Conservation (phyloP, 2,329 filamentous ascomycete species). For the Talaromyces sp. region DNA sequence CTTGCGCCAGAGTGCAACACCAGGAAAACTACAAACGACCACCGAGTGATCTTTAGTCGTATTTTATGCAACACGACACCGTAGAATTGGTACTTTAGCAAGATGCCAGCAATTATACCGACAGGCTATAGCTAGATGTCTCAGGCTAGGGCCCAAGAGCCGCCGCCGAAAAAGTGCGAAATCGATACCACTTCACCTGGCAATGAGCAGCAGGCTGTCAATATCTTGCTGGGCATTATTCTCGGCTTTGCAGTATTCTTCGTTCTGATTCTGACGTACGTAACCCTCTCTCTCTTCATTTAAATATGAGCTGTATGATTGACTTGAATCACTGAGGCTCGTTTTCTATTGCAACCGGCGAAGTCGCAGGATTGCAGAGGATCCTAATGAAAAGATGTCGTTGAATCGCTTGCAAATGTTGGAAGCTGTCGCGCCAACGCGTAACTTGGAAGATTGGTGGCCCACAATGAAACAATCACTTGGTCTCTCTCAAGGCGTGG, state of each 20-base stretch:
- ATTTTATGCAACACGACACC: neutral
- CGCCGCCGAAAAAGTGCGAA: neutral
- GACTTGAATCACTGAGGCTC: constrained; percentile 22
- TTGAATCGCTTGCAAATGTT: constrained; percentile 34
- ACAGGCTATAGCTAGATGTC: neutral
- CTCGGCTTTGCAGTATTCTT: constrained; percentile 17
- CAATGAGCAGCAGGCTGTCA: constrained; percentile 12
- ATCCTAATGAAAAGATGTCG: constrained; percentile 26
- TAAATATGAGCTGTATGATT: neutral
- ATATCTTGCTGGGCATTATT: constrained; percentile 17
- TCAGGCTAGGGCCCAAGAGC: neutral
- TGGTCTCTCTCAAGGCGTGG: constrained; percentile 31
- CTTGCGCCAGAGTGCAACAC: neutral
- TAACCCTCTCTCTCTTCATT: neutral
- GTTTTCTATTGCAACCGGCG: constrained; percentile 35
- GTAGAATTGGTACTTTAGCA: neutral
- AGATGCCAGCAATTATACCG: neutral
- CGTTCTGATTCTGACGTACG: constrained; percentile 17
- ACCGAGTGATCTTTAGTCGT: neutral
- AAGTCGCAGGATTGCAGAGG: constrained; percentile 20
- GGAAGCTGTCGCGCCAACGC: constrained; percentile 35
- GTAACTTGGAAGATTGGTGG: constrained; percentile 40
- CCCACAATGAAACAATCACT: constrained; percentile 31
- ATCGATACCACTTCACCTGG: neutral
- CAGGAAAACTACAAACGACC: neutral